These are phyloP conservation scores for Paspalum notatum DNA, from an alignment of 176 grass and related monocot genomes.

Conservation along the genomic window DNA sequence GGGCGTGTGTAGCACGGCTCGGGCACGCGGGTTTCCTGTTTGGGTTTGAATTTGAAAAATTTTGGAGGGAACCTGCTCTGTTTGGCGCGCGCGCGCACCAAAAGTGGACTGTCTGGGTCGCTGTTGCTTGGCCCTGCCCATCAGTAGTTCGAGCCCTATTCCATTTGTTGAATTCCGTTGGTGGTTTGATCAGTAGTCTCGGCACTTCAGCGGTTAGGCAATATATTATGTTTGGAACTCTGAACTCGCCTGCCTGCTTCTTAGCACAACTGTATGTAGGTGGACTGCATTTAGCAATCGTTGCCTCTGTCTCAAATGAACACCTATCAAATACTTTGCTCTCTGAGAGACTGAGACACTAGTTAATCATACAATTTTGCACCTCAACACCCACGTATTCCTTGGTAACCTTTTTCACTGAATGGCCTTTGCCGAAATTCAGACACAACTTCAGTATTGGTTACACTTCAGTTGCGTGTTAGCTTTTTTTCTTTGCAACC, in stretches of 20 bases:
- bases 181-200: not conserved
- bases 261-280: not conserved
- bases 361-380: too few relatives aligned
- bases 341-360: not conserved
- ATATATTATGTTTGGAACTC: not conserved
- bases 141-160: not conserved
- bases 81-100: not conserved
- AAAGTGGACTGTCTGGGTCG: not conserved
- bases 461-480: not conserved
- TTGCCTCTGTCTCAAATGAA: not conserved
- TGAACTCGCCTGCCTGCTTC: not conserved
- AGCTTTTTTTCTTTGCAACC: not conserved
- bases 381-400: not conserved
- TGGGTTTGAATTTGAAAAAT: constrained; percentile 33
- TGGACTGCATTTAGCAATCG: not conserved
- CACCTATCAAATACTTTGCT: not conserved
- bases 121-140: constrained; percentile 2
- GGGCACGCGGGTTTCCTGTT: not conserved
- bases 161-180: not conserved
- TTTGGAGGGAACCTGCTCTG: constrained; percentile 46
- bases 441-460: not conserved
- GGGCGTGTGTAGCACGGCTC: too few relatives aligned
- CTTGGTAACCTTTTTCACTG: not conserved
- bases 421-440: not conserved
- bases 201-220: too few relatives aligned